Percentiles rank a stretch among this genome's conserved stretches.
Evolutionary conservation across 495 filamentous ascomycete genomes (phyloP).

Genomic region (Aspergillus mulundensis): DNA sequence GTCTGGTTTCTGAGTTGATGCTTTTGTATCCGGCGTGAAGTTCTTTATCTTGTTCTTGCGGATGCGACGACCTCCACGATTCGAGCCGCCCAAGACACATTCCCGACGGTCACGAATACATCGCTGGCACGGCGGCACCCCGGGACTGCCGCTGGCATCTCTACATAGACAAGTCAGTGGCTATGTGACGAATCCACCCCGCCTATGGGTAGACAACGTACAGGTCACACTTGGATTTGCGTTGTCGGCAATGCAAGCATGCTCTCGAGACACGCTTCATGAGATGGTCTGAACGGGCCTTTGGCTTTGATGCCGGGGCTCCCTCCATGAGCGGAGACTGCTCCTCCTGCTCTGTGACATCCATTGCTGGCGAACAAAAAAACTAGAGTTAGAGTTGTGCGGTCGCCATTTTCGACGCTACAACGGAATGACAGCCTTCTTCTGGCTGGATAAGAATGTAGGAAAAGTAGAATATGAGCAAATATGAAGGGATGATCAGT

Average conservation of each 20-base stretch:
- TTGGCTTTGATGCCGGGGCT: slow-evolving; percentile 14
- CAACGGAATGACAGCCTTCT: neutral
- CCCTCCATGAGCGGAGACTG: slow-evolving; percentile 15
- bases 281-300: slow-evolving; percentile 25
- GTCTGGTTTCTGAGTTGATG: slow-evolving; percentile 24
- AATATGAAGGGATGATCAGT: neutral
- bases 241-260: slow-evolving; percentile 58
- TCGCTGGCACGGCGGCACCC: slow-evolving; percentile 53
- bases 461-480: neutral
- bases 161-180: slow-evolving; percentile 28
- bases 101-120: slow-evolving; percentile 56
- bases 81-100: slow-evolving; percentile 58
- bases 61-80: slow-evolving; percentile 58
- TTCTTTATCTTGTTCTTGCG: slow-evolving; percentile 48
- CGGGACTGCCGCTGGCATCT: slow-evolving; percentile 43
- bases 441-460: neutral
- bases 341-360: slow-evolving; percentile 15
- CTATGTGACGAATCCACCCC: neutral
- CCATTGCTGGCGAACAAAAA: slow-evolving; percentile 1
- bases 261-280: slow-evolving; percentile 59
- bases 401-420: slow-evolving; percentile 8
- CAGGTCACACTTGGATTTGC: slow-evolving; percentile 63
- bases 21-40: slow-evolving; percentile 27
- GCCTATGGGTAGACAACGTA: slow-evolving; percentile 31
- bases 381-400: slow-evolving; percentile 1